Conservation (phyloP, 345 rosid species). For the Schrenkiella parvula region DNA sequence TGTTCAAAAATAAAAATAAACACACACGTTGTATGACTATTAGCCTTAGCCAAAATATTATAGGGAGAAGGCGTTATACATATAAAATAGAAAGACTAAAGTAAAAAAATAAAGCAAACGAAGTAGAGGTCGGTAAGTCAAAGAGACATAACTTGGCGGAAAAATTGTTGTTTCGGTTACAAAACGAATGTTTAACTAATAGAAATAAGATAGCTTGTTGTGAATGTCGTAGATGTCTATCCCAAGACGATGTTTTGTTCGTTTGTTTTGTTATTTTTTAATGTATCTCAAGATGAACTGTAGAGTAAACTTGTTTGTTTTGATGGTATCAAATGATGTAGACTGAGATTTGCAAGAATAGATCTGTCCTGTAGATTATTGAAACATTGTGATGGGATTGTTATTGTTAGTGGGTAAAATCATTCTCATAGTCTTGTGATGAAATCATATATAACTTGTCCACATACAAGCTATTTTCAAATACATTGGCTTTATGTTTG, state of each 20-base stretch:
- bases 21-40: neutral
- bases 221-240: neutral
- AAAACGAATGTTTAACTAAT: neutral
- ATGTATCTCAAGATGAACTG: neutral
- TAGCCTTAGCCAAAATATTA: neutral
- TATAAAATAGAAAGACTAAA: neutral
- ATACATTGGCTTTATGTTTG: neutral
- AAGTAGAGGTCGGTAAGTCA: neutral
- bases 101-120: neutral
- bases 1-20: neutral
- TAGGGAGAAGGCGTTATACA: neutral
- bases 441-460: neutral
- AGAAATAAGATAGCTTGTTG: neutral
- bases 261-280: neutral
- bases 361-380: neutral
- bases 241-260: neutral
- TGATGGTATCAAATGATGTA: neutral
- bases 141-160: neutral
- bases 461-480: conserved; percentile 16
- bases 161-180: neutral
- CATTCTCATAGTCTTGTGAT: conserved; percentile 1
- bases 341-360: neutral
- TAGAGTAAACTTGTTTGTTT: neutral
- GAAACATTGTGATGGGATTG: conserved; percentile 2
- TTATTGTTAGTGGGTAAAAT: neutral